Conservation (phyloP, 371 early-diverging fungal genomes). For the Coemansia sp. region DNA sequence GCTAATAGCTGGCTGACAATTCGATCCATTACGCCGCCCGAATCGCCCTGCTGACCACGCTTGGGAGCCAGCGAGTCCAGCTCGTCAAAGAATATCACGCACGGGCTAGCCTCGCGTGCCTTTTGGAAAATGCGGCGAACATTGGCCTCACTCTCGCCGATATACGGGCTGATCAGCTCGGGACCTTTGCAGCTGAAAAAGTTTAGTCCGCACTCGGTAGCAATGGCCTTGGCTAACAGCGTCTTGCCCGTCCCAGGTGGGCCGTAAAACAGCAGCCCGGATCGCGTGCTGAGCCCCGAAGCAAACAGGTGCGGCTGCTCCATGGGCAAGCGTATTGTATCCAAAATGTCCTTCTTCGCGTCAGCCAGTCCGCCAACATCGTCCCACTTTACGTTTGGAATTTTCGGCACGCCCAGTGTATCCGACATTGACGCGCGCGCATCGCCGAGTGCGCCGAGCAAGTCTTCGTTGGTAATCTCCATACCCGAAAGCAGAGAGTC, state of each 20-base stretch:
- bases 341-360: constrained; percentile 96
- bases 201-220: constrained; percentile 96
- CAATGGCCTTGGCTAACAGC: constrained; percentile 99
- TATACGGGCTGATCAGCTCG: constrained; percentile 93
- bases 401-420: constrained; percentile 95
- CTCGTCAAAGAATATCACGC: constrained; percentile 99
- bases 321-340: constrained; percentile 98
- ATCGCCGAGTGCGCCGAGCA: constrained; percentile 74
- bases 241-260: constrained; percentile 99
- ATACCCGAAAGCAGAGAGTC: constrained; percentile 72
- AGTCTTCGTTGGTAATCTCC: constrained; percentile 71
- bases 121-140: constrained; percentile 97
- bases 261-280: constrained; percentile 93
- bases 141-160: constrained; percentile 97
- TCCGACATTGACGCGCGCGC: constrained; percentile 86
- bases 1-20: constrained; percentile 95
- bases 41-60: constrained; percentile 95
- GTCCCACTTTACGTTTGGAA: constrained; percentile 96
- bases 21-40: constrained; percentile 98
- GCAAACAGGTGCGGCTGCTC: constrained; percentile 97
- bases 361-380: constrained; percentile 99
- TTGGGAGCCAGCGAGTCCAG: constrained; percentile 98
- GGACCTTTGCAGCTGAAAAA: constrained; percentile 99
- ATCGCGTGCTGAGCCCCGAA: constrained; percentile 95
- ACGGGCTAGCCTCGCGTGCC: constrained; percentile 97